Evolutionary conservation across 805 yeast genomes (phyloP), one percentile per base, ranked within the genome.

Genomic region (Lipomyces starkeyi): DNA sequence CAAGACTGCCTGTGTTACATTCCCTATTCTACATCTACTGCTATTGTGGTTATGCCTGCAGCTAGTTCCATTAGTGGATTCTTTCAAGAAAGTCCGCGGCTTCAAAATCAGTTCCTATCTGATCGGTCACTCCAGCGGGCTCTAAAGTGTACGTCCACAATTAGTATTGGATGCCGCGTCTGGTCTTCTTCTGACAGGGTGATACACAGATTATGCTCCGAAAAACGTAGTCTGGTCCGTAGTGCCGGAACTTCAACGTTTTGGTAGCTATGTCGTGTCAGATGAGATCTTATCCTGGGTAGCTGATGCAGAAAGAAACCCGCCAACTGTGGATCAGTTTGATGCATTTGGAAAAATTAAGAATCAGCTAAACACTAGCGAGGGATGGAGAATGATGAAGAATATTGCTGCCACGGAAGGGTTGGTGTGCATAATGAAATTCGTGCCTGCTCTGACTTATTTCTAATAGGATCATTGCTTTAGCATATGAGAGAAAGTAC

Each of bases 361-460:
- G 13, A 76, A 76, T 60, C 62, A 63, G 49, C 68, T 76, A n/a
- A 69, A 74, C 17, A 76, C 78, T 13, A 62, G 76, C n/a, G 69
- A 74, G 11, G 78, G 78, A 25, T 76, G 78, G 78, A 68, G 65
- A 52, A 64, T 61, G 58, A 60, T 76, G 59, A 76, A 76, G 66
- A 68, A 64, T 20, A 58, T 74, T 13, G 64, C 69, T 1, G 69
- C 69, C 1, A 27, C 35, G 13, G 62, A 66, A 47, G 69, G 69
- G 66, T 59, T 35, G 40, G 40, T 35, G 40, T 14, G 11, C 17
- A 35, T 35, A 13, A 11, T 35, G 40, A 35, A 35, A 17, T 11
- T 35, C 40, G 11, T 35, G 40, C 40, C 14, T 11, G 13, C 17
- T 14, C 40, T n/a, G 29, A 53, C 72, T 71, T 13, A 52, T 61